Evolutionary conservation across 495 filamentous ascomycete species (phyloP).

Genomic region (Thermochaetoides thermophila): DNA sequence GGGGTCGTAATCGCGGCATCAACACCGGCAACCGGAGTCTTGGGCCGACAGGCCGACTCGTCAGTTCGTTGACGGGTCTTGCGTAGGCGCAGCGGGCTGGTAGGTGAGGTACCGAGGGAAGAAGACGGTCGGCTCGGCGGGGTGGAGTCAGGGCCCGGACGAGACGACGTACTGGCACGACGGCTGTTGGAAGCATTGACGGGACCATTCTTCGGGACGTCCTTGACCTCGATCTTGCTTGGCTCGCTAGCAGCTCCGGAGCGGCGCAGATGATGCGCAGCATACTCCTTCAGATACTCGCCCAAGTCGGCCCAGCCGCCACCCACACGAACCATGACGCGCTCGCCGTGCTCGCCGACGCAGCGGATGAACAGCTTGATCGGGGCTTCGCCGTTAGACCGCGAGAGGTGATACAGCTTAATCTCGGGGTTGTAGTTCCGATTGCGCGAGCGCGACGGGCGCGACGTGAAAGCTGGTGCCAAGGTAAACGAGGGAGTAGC

Average conservation of each 20-base stretch:
- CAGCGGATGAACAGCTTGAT: conserved; percentile 88
- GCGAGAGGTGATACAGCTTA: conserved; percentile 85
- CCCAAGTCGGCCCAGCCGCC: conserved; percentile 93
- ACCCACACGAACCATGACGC: conserved; percentile 94
- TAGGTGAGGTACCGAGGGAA: conserved; percentile 18
- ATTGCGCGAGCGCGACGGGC: conserved; percentile 23
- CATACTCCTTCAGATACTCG: conserved; percentile 89
- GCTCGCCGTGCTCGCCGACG: conserved; percentile 77
- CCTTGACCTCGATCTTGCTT: conserved; percentile 44
- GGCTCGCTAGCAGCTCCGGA: conserved; percentile 21
- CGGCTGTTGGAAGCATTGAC: too few species aligned
- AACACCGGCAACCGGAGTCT: conserved; percentile 20
- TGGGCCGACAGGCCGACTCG: conserved; percentile 14
- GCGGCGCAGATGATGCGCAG: conserved; percentile 65
- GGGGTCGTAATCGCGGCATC: too few species aligned
- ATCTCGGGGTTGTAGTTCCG: conserved; percentile 47
- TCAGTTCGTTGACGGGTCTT: conserved; percentile 18
- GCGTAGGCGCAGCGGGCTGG: conserved; percentile 21
- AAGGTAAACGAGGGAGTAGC: conserved; percentile 57
- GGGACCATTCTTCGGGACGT: conserved; percentile 23
- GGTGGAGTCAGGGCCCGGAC: conserved; percentile 24
- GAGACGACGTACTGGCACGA: too few species aligned
- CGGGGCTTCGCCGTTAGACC: conserved; percentile 63
- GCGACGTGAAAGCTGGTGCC: conserved; percentile 40
- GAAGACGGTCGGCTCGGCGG: conserved; percentile 28